Conservation (phyloP, 148 eudicot genomes). For the Rhododendron kiyosumense region DNA sequence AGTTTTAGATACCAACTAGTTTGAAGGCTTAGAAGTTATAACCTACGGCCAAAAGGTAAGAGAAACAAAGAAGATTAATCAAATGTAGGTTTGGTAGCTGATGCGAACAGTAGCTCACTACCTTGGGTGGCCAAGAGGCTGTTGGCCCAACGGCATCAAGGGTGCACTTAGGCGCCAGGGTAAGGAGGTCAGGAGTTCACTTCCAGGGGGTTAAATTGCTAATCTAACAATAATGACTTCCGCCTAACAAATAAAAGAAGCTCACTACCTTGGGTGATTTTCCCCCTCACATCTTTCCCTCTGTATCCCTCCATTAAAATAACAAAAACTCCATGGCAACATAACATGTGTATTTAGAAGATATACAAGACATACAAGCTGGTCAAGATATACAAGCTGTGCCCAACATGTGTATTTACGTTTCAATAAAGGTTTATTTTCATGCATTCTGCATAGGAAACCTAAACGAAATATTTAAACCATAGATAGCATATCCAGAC, state of each 20-base stretch:
- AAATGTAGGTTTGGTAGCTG: not conserved
- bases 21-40: not conserved
- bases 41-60: not conserved
- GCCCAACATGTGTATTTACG: not conserved
- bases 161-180: too few species aligned
- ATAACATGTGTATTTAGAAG: not conserved
- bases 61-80: not conserved
- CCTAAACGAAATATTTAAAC: not conserved
- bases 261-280: not conserved
- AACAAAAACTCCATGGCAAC: not conserved
- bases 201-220: too few species aligned
- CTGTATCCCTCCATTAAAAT: not conserved
- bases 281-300: not conserved
- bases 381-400: not conserved
- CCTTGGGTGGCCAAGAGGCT: not conserved
- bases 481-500: not conserved
- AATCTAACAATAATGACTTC: not conserved
- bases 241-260: not conserved
- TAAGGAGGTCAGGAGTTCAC: too few species aligned
- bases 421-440: not conserved
- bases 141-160: too few species aligned
- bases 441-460: not conserved
- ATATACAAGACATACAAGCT: not conserved
- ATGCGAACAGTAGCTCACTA: not conserved
- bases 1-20: not conserved